Evolutionary conservation across 176 grass and related monocot genomes (phyloP).

Genomic region (Lolium perenne): DNA sequence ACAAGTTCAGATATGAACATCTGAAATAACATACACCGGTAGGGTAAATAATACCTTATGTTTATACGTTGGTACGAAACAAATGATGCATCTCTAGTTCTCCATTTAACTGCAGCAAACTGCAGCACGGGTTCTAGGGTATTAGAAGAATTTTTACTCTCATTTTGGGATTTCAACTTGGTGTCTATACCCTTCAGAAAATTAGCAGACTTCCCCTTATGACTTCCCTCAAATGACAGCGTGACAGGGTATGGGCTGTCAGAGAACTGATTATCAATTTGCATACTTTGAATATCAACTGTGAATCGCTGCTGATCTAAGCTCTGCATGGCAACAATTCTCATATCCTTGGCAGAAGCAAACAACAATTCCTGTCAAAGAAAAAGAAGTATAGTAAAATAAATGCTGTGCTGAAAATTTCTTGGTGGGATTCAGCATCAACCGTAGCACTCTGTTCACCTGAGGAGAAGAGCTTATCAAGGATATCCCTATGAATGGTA

Average conservation of each 20-base stretch:
- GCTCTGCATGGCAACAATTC: constrained; percentile 81
- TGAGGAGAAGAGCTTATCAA: constrained; percentile 92
- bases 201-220: constrained; percentile 63
- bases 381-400: constrained; percentile 41
- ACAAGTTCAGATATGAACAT: constrained; percentile 34
- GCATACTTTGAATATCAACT: constrained; percentile 76
- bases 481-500: constrained; percentile 88
- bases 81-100: constrained; percentile 73
- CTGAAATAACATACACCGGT: constrained; percentile 19
- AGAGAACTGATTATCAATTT: constrained; percentile 96
- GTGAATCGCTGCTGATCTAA: constrained; percentile 81
- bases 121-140: constrained; percentile 57
- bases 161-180: constrained; percentile 61
- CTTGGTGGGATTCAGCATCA: constrained; percentile 3
- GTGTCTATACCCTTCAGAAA: constrained; percentile 78
- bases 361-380: constrained; percentile 87
- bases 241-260: constrained; percentile 88
- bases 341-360: constrained; percentile 84
- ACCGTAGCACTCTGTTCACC: constrained; percentile 51
- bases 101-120: constrained; percentile 84
- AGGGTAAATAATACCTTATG: constrained; percentile 62
- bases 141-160: constrained; percentile 44
- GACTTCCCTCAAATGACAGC: constrained; percentile 81
- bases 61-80: constrained; percentile 85
- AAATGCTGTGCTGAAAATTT: constrained; percentile 24